phyloP scores from a whole-genome alignment of 208 protist species.

The Leptomonas pyrrhocoris region DNA sequence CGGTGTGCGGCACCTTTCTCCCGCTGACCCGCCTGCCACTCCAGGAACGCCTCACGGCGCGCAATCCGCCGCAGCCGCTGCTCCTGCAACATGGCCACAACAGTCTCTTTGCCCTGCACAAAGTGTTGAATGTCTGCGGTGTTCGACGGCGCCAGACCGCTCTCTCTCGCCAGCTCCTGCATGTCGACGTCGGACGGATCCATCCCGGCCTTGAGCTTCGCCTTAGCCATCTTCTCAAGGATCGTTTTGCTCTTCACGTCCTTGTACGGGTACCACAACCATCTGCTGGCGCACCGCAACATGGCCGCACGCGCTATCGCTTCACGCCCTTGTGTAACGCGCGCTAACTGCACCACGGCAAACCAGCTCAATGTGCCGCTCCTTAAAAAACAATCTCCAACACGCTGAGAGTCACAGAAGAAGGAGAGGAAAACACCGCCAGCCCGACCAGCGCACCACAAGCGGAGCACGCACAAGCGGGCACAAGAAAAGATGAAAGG shows the following conservation, averaged over 20 bases:
- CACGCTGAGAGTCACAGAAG: too few species aligned
- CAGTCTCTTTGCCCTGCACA: slow-evolving; percentile 37
- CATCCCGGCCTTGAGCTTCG: slow-evolving; percentile 38
- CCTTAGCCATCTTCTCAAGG: slow-evolving; percentile 20
- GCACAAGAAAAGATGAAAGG: too few species aligned
- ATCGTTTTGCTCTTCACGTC: slow-evolving; percentile 36
- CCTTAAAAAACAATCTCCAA: too few species aligned
- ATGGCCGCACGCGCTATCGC: background rate
- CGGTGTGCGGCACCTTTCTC: slow-evolving; percentile 86
- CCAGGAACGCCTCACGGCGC: slow-evolving; percentile 73
- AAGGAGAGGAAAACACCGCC: too few species aligned
- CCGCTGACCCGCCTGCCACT: slow-evolving; percentile 84
- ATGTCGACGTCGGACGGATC: slow-evolving; percentile 42
- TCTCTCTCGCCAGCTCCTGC: slow-evolving; percentile 43
- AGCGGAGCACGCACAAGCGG: too few species aligned
- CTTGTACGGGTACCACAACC: slow-evolving; percentile 24
- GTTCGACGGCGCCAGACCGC: slow-evolving; percentile 34
- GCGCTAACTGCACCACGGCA: too few species aligned
- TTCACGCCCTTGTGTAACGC: too few species aligned
- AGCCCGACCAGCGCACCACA: too few species aligned
- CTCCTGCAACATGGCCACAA: slow-evolving; percentile 57
- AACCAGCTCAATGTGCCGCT: too few species aligned
- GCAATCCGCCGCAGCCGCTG: slow-evolving; percentile 65
- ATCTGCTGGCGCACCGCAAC: slow-evolving; percentile 22
- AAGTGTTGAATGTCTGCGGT: slow-evolving; percentile 26